Percentiles rank a stretch among this genome's conserved stretches.
Evolutionary conservation across 257 asterid species (phyloP).

Genomic region (Mentha longifolia): DNA sequence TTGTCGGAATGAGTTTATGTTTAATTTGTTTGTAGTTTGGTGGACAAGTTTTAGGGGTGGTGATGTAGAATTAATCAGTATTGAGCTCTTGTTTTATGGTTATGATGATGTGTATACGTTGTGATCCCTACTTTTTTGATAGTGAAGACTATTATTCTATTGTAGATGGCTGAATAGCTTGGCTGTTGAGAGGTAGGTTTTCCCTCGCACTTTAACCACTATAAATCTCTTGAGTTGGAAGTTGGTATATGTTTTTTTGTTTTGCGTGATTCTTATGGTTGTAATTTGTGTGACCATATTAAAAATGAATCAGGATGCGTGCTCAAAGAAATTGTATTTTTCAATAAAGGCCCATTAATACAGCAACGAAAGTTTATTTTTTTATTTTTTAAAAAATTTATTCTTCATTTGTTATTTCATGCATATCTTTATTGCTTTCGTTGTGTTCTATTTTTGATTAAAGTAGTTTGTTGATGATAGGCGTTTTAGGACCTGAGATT

Average conservation of each 20-base stretch:
- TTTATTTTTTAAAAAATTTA: no score
- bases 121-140: slow-evolving; percentile 33
- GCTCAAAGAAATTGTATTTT: no score
- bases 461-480: no score
- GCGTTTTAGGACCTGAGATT: no score
- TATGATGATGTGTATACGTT: slow-evolving; percentile 30
- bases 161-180: slow-evolving; percentile 7
- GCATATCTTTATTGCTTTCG: no score
- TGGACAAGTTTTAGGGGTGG: slow-evolving; percentile 18
- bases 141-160: slow-evolving; percentile 3
- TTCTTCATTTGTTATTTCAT: no score
- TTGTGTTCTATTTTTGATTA: no score
- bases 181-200: slow-evolving; percentile 19
- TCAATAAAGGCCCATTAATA: no score
- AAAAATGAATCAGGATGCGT: no score
- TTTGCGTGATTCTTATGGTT: no score
- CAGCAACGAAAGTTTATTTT: no score
- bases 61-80: slow-evolving; percentile 34
- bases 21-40: slow-evolving; percentile 18
- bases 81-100: slow-evolving; percentile 28
- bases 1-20: slow-evolving; percentile 39
- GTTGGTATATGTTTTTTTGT: not conserved
- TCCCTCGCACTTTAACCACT: not conserved
- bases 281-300: no score
- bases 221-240: not conserved